Evolutionary conservation across 257 asterid species (phyloP), one percentile per base, ranked within the genome.

Genomic region (Przewalskia tangutica): DNA sequence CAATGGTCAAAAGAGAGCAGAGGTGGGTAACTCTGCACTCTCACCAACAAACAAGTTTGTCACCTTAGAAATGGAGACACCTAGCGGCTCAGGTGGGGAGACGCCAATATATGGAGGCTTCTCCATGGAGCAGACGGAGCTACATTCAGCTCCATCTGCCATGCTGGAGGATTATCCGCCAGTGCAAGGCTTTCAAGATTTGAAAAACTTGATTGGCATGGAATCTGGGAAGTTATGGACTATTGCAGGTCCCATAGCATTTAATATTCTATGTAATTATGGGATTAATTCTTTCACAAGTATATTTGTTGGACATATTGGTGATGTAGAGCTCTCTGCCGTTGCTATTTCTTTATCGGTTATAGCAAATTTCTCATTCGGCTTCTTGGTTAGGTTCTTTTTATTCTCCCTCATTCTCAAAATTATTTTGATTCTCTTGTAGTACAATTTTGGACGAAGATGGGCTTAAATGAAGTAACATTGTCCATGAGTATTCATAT

Each of bases 241-340:
- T 50, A 95, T 95, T 75, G 99, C 97, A 38, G 91, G 92, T 12
- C 99, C 99, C 27, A 93, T 93, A 73, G 98, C 98, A 80, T 93
- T 95, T 91, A 93, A 95, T 82, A 93, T 95, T 83, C 83, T 95
- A 16, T 93, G 99, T 70, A 92, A 92, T 58, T 95, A 95, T 62
- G 98, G 99, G 81, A 88, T 95, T 67, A 95, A 95, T 85, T 95
- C 99, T 0, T 91, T 95, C 84, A 93, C 98, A 2, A 93, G 85
- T 86, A 93, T 93, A 65, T 92, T 95, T 27, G 94, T 95, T 6
- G 99, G 99, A 7, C 99, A 95, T 65, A 90, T 95, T 81, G 99
- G 99, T 46, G 92, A 95, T 77, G 88, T 95, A 3, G 98, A 95
- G 92, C 97, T 95, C 81, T 95, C 99, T 46, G 93, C 97, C 3